Evolutionary conservation across 129 eudicot species (phyloP).

Genomic region (Flaveria bidentis): DNA sequence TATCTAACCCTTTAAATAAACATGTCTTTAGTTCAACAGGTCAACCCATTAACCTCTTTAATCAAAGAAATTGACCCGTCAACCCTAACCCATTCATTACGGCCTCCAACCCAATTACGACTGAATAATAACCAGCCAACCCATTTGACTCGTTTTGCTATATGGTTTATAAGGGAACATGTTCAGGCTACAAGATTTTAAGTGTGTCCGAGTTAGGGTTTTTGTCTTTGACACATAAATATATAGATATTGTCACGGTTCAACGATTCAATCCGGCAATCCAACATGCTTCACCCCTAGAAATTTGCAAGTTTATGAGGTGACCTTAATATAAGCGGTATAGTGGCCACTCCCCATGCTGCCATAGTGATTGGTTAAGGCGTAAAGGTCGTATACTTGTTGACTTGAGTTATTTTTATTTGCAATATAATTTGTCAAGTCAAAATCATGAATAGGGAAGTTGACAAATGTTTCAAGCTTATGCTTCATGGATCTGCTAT

Average conservation of each 20-base stretch:
- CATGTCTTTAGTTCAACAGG: neutral
- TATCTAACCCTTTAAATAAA: neutral
- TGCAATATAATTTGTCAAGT: conserved; percentile 83
- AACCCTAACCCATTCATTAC: neutral
- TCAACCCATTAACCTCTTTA: neutral
- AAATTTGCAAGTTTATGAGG: conserved; percentile 12
- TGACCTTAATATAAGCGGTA: conserved; percentile 87
- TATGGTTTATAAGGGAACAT: neutral
- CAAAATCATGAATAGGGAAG: conserved; percentile 89
- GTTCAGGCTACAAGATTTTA: neutral
- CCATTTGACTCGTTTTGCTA: neutral
- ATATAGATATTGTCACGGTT: neutral
- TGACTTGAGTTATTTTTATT: conserved; percentile 71
- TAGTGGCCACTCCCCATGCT: conserved; percentile 99
- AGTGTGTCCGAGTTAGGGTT: neutral
- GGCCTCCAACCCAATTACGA: neutral
- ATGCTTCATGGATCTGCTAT: conserved; percentile 89
- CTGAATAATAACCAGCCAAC: neutral
- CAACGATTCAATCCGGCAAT: neutral
- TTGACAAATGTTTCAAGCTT: conserved; percentile 89
- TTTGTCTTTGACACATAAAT: neutral
- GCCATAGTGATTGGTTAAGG: conserved; percentile 91
- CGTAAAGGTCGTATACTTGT: conserved; percentile 89
- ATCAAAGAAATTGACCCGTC: neutral
- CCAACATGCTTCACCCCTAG: neutral